Percentiles rank a stretch among this genome's conserved stretches.
Evolutionary conservation across 1,284 basidiomycete genomes (phyloP).

Genomic region (Trichosporon sp.): DNA sequence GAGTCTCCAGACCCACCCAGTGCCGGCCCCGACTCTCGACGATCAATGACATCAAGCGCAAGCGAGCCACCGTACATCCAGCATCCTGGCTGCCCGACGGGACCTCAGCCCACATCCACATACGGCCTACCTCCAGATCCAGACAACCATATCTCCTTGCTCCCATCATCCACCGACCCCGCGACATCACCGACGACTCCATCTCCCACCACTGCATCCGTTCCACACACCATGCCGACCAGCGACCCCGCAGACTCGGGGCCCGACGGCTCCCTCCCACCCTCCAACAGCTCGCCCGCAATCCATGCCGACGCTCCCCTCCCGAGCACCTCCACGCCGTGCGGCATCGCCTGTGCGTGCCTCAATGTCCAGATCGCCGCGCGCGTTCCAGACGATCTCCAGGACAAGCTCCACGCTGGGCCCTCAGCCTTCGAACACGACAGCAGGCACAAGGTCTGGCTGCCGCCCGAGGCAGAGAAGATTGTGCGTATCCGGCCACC

Average conservation of each 20-base stretch:
- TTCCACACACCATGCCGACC: slow-evolving; percentile 2
- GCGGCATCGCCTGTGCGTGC: slow-evolving; percentile 34
- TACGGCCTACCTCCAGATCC: background rate
- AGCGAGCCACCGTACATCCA: background rate
- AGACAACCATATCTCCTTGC: background rate
- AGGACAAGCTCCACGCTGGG: background rate
- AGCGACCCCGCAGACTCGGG: background rate
- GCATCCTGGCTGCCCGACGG: background rate
- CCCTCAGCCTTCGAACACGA: slow-evolving; percentile 5
- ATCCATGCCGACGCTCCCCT: slow-evolving; percentile 13
- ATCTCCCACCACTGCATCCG: background rate
- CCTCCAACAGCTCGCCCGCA: background rate
- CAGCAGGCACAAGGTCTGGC: slow-evolving; percentile 16
- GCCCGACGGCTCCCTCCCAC: background rate
- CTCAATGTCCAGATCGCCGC: slow-evolving; percentile 32
- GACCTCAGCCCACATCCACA: background rate
- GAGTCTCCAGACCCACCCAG: slow-evolving; percentile 3
- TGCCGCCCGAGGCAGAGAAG: slow-evolving; percentile 18
- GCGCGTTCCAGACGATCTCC: slow-evolving; percentile 13
- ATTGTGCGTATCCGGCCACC: slow-evolving; percentile 17
- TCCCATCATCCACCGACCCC: background rate
- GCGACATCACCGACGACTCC: background rate
- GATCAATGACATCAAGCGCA: slow-evolving; percentile 5
- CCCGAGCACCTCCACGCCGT: slow-evolving; percentile 23
- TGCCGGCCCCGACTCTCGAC: slow-evolving; percentile 1